These are phyloP conservation scores for Thielaviopsis ethacetica DNA, from an alignment of 2,329 filamentous ascomycete species.

Conservation along the genomic window DNA sequence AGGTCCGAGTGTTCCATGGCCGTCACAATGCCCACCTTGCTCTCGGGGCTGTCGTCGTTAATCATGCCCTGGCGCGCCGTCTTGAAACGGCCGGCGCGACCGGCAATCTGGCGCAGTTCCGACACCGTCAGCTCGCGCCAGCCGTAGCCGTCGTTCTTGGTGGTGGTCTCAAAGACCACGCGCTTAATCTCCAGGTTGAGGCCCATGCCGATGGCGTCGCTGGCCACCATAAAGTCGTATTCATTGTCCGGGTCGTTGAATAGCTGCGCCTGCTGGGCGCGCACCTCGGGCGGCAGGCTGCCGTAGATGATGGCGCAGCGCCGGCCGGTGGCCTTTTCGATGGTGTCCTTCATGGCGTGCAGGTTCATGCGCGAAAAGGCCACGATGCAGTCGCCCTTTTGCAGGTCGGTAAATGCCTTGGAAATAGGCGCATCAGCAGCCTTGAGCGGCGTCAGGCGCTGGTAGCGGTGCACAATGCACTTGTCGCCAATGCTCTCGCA, in stretches of 20 bases:
- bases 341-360: slow-evolving; percentile 60
- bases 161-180: slow-evolving; percentile 65
- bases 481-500: slow-evolving; percentile 69
- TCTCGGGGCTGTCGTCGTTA: slow-evolving; percentile 14
- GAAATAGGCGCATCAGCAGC: slow-evolving; percentile 47
- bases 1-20: slow-evolving; percentile 60
- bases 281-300: slow-evolving; percentile 76
- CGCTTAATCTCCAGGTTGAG: slow-evolving; percentile 85
- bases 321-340: slow-evolving; percentile 59
- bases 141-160: slow-evolving; percentile 51
- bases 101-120: slow-evolving; percentile 88
- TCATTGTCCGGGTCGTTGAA: slow-evolving; percentile 95
- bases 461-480: slow-evolving; percentile 64
- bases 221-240: slow-evolving; percentile 87
- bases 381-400: slow-evolving; percentile 85
- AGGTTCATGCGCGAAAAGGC: slow-evolving; percentile 71
- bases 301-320: slow-evolving; percentile 91
- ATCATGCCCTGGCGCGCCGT: slow-evolving; percentile 42
- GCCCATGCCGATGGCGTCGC: slow-evolving; percentile 94
- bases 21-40: slow-evolving; percentile 59
- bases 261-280: slow-evolving; percentile 74
- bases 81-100: slow-evolving; percentile 74
- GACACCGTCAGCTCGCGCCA: slow-evolving; percentile 47
- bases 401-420: slow-evolving; percentile 46
- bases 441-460: slow-evolving; percentile 64